Evolutionary conservation across 306 rosid species (phyloP), one percentile per base, ranked within the genome.

Genomic region (Rosa chinensis): DNA sequence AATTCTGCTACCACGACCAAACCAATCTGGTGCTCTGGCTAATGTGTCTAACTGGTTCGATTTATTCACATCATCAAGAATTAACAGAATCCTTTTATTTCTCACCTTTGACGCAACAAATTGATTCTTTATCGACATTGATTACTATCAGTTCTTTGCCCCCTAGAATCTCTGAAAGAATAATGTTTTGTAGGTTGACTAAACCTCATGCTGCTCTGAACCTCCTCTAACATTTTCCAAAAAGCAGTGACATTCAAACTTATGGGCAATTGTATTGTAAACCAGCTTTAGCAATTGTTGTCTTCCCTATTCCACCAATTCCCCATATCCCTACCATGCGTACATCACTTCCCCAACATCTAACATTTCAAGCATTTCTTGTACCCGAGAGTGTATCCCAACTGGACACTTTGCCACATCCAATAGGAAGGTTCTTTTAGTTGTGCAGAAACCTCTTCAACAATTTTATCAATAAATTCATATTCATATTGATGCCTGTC

Each of bases 21-120:
- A 64, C 62, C 10, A 35, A 64, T 10, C 8, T 1, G 21, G 3
- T 1, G 2, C 63, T 49, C 59, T 64, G 10, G 52, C 62, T 64
- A 64, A 47, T 0, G 2, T 10, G 10, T 32, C 8, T 48, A 77
- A 6, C 21, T 32, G 47, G 3, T 25, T 20, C 6, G n/a, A 14
- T 6, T 64, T 6, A 77, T 6, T n/a, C 55, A 77, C 62, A 35
- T 64, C 62, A 47, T 77, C 71, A 13, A 66, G 71, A 37, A 66
- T 17, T 18, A 66, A 66, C 48, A 66, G 3, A 66, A 66, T 25
- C 32, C 6, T 63, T 4, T 39, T 39, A 18, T 39, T 8, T 12
- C 71, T 37, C 72, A 9, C 72, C 48, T 32, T 32, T 32, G 37
- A 32, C 37, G 37, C 37, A 32, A 32, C 37, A 32, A 32, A 32